A percentile compares a stretch with the other conserved stretches of the same genome.
These are phyloP conservation scores for Fusarium napiforme DNA, from an alignment of 2,329 filamentous ascomycete species.

Conservation along the genomic window DNA sequence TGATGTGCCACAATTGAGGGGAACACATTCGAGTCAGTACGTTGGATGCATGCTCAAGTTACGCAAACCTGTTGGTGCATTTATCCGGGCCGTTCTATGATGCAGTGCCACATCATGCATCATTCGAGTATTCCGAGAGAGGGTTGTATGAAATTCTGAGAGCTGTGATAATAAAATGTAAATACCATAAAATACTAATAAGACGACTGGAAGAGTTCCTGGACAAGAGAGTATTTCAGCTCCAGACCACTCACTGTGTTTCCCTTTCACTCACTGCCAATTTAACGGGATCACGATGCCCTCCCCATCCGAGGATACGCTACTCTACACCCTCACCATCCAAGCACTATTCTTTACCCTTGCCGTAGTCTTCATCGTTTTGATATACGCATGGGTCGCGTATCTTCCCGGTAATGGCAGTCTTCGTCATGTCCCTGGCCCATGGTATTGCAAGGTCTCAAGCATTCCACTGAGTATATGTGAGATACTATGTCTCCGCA, in stretches of 20 bases:
- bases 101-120: neutral
- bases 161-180: accelerated
- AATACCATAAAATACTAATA: neutral
- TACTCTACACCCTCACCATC: neutral
- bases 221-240: neutral
- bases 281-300: neutral
- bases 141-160: accelerated
- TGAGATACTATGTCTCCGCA: neutral
- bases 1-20: neutral
- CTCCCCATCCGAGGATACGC: accelerated
- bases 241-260: no score
- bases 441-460: neutral
- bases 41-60: neutral
- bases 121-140: neutral
- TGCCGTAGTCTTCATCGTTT: neutral
- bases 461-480: neutral
- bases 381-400: neutral
- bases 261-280: neutral
- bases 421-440: neutral
- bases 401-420: no score
- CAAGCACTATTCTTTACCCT: neutral
- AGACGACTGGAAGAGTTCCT: neutral
- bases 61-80: neutral
- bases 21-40: neutral
- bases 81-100: neutral